These are phyloP conservation scores for Phaeosphaeria sp. DNA, from an alignment of 2,329 filamentous ascomycete species.

Conservation along the genomic window DNA sequence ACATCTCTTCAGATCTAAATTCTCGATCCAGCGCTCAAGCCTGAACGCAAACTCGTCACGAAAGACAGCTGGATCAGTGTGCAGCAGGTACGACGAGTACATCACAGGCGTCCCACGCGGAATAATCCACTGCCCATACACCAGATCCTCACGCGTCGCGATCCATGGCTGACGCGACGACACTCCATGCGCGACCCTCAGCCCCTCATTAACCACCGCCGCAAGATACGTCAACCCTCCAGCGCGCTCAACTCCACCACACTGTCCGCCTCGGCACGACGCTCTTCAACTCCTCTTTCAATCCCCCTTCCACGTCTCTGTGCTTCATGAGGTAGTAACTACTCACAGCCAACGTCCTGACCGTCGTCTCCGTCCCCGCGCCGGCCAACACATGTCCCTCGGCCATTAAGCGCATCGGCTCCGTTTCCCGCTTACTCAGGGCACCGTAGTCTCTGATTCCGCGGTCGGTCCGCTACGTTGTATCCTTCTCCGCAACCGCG, in stretches of 20 bases:
- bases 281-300: constrained; percentile 8
- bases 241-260: background rate
- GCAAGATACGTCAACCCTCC: constrained; percentile 11
- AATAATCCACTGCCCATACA: constrained; percentile 4
- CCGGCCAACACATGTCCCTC: constrained; percentile 39
- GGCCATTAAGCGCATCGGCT: constrained; percentile 26
- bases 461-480: constrained; percentile 3
- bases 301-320: background rate
- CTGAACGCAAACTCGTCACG: constrained; percentile 25
- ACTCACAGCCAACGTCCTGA: constrained; percentile 12
- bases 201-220: constrained; percentile 14
- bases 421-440: constrained; percentile 17
- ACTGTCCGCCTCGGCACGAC: background rate
- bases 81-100: constrained; percentile 36
- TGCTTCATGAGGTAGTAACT: constrained; percentile 8
- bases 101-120: constrained; percentile 37
- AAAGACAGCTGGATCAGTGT: constrained; percentile 32
- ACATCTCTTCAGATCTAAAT: constrained; percentile 5
- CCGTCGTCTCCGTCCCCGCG: constrained; percentile 44
- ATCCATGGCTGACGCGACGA: constrained; percentile 30
- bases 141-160: constrained; percentile 22
- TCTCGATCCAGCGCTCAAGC: constrained; percentile 39
- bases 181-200: constrained; percentile 31
- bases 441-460: constrained; percentile 12
- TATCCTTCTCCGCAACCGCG: background rate